Evolutionary conservation across 441 rosid species (phyloP), one percentile per base, ranked within the genome.

Genomic region (Syzygium syzygioides): DNA sequence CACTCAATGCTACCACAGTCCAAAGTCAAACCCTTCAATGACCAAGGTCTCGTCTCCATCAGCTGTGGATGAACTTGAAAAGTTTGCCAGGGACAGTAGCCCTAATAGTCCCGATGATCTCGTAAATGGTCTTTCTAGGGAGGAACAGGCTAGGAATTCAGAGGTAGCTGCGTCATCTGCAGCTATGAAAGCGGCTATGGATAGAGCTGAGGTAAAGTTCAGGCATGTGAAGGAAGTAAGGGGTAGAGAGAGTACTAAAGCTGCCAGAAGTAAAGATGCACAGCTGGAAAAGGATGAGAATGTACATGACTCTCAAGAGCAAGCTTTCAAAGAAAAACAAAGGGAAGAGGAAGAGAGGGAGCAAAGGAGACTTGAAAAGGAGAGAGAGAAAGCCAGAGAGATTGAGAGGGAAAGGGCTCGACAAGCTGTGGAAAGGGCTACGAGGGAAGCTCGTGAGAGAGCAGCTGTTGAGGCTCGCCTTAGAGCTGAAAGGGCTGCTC

Each of bases 371-470:
- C 83, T 76, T 23, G 53, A 41, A 52, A 76, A 41, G 52, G 83
- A 76, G 53, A 76, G 83, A n/a, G 83, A 41, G 52, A 76, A 53
- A 76, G n/a, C 83, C 18, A 41, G 92, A 85, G 98, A 76, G 53
- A 6, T 41, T 76, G 83, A 96, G 90, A 93, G 96, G 92, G 94
- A 93, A 88, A 91, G 91, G 93, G 97, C 95, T 57, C 94, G 98
- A 89, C 98, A 96, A 89, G 99, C 95, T 50, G 98, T 97, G 87
- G 99, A 96, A 91, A 95, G 98, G 92, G 99, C 98, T 90, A 96
- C 97, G 71, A 95, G 97, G 92, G 99, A 98, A 94, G 99, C 98
- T 91, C 96, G 99, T 26, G 99, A 96, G 93, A 95, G 99, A 94
- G 99, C 98, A 87, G 98, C 98, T 62, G 87, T 89, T 86, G 99